Evolutionary conservation across 805 yeast genomes (phyloP), one percentile per base, ranked within the genome.

Genomic region (Saccharomycopsis selenospora): DNA sequence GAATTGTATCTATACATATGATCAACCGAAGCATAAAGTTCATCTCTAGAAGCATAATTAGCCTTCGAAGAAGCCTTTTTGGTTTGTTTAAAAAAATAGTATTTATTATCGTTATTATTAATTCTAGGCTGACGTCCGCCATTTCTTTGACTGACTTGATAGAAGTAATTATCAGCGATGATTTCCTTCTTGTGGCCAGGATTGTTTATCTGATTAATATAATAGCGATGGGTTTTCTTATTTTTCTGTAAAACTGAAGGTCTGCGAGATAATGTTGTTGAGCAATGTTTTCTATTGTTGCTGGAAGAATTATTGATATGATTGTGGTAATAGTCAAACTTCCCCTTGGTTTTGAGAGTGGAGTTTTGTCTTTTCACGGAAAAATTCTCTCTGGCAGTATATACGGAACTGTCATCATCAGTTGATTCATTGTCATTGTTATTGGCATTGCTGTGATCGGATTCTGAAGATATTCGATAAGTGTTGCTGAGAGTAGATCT

Each of bases 381-480:
- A 29, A 38, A 38, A n/a, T 24, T 27, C 36, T 46, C 49, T 11
- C 25, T 30, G 13, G 49, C 49, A 2, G 49, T 46, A 23, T 46
- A 46, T 14, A 46, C 38, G 6, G 49, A 46, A 18, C 17, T 36
- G 13, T 42, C 42, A 4, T 26, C 38, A 22, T 22, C 13, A 6
- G 42, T 27, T 40, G 17, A 18, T 14, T 27, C 45, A 18, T 42
- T 24, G 38, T 25, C 8, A 10, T 10, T 5, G 40, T 5, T 14
- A 24, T 36, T 44, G 23, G 14, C n/a, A 11, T 22, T 22, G 43
- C 24, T 17, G 28, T 38, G 27, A 22, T 18, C 17, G 18, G 38
- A 33, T 4, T 33, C 20, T 17, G 38, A 17, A 33, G 38, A 4
- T 20, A 33, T 10, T 8, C 7, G 29, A 27, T 27, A 27, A 11